Base-by-base conservation (phyloP, 129 eudicot genomes). In the Lactuca sativa region DNA sequence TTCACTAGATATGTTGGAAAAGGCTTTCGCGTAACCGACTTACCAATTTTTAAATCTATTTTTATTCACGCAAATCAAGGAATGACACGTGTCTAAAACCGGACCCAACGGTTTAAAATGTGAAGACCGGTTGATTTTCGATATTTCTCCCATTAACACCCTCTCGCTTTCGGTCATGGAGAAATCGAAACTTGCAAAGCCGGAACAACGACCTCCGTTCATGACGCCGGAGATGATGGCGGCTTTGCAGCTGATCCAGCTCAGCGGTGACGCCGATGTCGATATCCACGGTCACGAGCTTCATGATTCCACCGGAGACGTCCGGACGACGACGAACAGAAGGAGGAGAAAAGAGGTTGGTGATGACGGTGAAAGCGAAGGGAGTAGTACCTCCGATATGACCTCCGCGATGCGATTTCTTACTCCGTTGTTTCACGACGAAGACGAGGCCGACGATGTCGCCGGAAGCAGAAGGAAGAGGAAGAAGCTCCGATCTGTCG, bases 241-340 rank as follows among this genome's bases (percentile, higher is more conserved):
- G 13, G 77, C 77, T 8, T 61, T 72, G 52, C 77, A 61, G 48
- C 31, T 72, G 55, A 72, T 72, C 15, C 70, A 72, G 18, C 70
- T 62, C 62, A 52, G 77, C 38, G 37, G 77, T 25, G 70, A 62
- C 16, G 43, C 74, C 43, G 64, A 69, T 7, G 40, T 3, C 64
- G 64, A 67, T 37, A 18, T 30, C 30, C 25, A 38, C 41, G 7
- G 9, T 33, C 74, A 56, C 64, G 53, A 38, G 52, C 74, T 38
- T 18, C 40, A 5, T 40, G 67, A 62, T 52, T 67, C 72, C 25
- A 32, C 69, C 49, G 44, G 62, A 25, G 14, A 62, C 61, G 15
- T 7, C 8, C 16, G 5, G 16, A 59, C 64, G 21, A 4, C 21
- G 21, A 7, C 4, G 37, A 49, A 17, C 38, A 48, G 34, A 44